phyloP scores from a whole-genome alignment of 768 basidiomycete species.

The Pisolithus albus region DNA sequence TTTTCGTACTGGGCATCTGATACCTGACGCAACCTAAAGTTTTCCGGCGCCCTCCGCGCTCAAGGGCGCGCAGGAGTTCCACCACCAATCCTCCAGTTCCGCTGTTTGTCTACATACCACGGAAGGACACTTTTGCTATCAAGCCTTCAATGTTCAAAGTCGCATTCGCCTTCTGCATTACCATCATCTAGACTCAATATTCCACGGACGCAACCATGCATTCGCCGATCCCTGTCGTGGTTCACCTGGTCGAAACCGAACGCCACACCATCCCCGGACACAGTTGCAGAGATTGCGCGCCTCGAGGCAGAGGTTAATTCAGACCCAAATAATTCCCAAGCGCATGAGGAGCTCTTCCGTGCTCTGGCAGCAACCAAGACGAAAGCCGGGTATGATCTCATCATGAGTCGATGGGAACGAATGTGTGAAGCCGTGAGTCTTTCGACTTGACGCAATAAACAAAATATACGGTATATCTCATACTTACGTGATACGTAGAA shows the following conservation, averaged over 20 bases:
- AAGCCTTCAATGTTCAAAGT: constrained; percentile 2
- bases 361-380: constrained; percentile 61
- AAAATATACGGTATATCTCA: constrained; percentile 5
- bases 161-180: constrained; percentile 7
- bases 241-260: constrained; percentile 34
- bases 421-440: constrained; percentile 74
- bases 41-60: constrained; percentile 33
- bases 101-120: constrained; percentile 11
- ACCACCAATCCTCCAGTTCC: constrained; percentile 5
- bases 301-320: constrained; percentile 76
- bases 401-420: constrained; percentile 77
- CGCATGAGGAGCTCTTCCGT: constrained; percentile 64
- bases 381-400: constrained; percentile 61
- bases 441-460: not conserved
- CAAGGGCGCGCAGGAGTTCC: constrained; percentile 11
- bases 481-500: constrained; percentile 38
- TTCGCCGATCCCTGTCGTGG: constrained; percentile 22
- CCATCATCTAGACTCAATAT: constrained; percentile 36
- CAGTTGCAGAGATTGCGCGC: constrained; percentile 63
- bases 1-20: not conserved
- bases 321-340: constrained; percentile 58
- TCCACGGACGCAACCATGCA: constrained; percentile 21
- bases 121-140: constrained; percentile 11
- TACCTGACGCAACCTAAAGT: constrained; percentile 11
- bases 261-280: constrained; percentile 50